Percentiles rank a stretch among this genome's conserved stretches.
These are phyloP conservation scores for Beauveria bassiana DNA, from an alignment of 2,329 filamentous ascomycete species.

Conservation along the genomic window DNA sequence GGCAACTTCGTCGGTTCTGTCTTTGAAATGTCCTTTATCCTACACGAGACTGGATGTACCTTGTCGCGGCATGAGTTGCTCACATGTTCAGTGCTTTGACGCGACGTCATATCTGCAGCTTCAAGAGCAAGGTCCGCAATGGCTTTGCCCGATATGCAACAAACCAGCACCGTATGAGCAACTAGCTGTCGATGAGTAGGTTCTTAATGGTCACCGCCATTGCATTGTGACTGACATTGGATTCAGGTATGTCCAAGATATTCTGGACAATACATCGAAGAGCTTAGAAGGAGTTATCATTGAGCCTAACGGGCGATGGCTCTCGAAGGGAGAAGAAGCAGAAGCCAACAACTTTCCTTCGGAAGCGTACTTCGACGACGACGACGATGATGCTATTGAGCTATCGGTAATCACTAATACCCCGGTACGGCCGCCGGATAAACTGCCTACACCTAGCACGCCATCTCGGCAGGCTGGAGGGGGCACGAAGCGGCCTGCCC, in stretches of 20 bases:
- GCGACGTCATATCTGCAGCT: slow-evolving; percentile 85
- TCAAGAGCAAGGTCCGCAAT: slow-evolving; percentile 93
- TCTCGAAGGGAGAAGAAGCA: slow-evolving; percentile 24
- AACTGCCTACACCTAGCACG: slow-evolving; percentile 27
- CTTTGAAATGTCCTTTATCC: slow-evolving; percentile 85
- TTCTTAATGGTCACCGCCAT: slow-evolving; percentile 10
- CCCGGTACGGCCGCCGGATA: neutral
- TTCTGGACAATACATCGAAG: slow-evolving; percentile 63
- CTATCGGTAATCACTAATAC: slow-evolving; percentile 35
- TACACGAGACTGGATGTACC: slow-evolving; percentile 75
- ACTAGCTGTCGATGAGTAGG: slow-evolving; percentile 80
- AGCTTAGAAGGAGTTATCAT: slow-evolving; percentile 80
- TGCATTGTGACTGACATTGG: slow-evolving; percentile 12
- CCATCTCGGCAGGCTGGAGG: slow-evolving; percentile 27
- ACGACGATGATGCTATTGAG: slow-evolving; percentile 44
- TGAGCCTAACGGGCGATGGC: slow-evolving; percentile 79
- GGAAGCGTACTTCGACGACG: slow-evolving; percentile 22
- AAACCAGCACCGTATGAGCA: slow-evolving; percentile 73
- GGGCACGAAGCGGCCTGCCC: slow-evolving; percentile 40
- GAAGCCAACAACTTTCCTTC: slow-evolving; percentile 24
- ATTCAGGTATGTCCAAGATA: slow-evolving; percentile 74
- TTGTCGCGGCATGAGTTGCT: slow-evolving; percentile 71
- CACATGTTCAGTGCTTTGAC: slow-evolving; percentile 92
- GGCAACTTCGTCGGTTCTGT: slow-evolving; percentile 80
- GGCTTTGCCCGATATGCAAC: slow-evolving; percentile 92